A percentile compares a stretch with the other conserved stretches of the same genome.
These are phyloP conservation scores for Pisolithus microcarpus DNA, from an alignment of 768 basidiomycete species.

Conservation along the genomic window DNA sequence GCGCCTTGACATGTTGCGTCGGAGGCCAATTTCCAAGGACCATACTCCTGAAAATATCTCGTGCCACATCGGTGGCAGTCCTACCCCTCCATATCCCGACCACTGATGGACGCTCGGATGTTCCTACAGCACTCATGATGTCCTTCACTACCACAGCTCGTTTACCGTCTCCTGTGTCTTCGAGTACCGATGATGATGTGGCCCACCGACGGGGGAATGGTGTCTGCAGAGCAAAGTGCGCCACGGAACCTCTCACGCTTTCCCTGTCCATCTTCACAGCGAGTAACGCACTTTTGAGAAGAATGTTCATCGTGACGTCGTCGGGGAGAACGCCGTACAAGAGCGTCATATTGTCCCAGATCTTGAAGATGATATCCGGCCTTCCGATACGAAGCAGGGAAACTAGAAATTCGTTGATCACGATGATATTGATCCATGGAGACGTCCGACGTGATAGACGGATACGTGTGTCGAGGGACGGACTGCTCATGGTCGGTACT, in stretches of 20 bases:
- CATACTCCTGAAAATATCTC: slow-evolving; percentile 47
- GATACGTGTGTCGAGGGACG: too few relatives aligned
- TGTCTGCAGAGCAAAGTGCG: slow-evolving; percentile 12
- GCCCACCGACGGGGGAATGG: slow-evolving; percentile 14
- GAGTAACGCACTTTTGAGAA: slow-evolving; percentile 55
- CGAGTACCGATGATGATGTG: neutral
- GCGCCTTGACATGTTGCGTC: slow-evolving; percentile 29
- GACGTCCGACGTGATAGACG: neutral
- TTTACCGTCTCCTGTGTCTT: neutral
- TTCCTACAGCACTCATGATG: slow-evolving; percentile 21
- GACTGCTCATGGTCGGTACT: neutral
- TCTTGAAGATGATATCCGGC: slow-evolving; percentile 54
- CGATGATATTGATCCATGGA: slow-evolving; percentile 19
- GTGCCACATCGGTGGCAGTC: slow-evolving; percentile 41
- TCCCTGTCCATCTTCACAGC: slow-evolving; percentile 47
- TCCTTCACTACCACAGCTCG: slow-evolving; percentile 22
- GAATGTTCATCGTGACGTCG: slow-evolving; percentile 45
- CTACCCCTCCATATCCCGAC: slow-evolving; percentile 40
- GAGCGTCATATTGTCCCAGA: slow-evolving; percentile 61
- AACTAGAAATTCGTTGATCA: slow-evolving; percentile 40
- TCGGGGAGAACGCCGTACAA: slow-evolving; percentile 57
- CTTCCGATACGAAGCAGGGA: slow-evolving; percentile 45
- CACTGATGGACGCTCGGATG: slow-evolving; percentile 22
- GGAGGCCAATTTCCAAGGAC: slow-evolving; percentile 52
- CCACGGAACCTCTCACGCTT: slow-evolving; percentile 42